Percentiles rank a stretch among this genome's conserved stretches.
Evolutionary conservation across 768 basidiomycete species (phyloP).

Genomic region (Amanita polypyramis): DNA sequence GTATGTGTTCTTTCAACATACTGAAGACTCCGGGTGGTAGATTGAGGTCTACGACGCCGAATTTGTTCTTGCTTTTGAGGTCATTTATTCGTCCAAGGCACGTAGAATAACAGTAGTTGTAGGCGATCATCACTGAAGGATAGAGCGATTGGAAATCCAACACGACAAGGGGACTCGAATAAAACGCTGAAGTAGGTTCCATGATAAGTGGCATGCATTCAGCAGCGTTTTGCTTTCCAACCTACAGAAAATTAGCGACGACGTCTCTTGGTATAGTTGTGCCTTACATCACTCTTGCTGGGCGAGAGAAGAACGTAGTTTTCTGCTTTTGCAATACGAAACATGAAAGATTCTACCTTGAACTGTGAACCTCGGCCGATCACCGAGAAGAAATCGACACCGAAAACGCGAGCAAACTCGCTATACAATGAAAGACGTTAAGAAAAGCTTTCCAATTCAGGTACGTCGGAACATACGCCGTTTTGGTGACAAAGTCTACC

Average conservation of each 20-base stretch:
- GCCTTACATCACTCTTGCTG: slow-evolving; percentile 66
- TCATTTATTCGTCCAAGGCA: slow-evolving; percentile 82
- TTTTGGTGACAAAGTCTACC: slow-evolving; percentile 78
- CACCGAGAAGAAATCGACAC: slow-evolving; percentile 94
- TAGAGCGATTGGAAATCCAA: slow-evolving; percentile 96
- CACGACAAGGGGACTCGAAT: slow-evolving; percentile 85
- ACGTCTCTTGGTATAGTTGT: slow-evolving; percentile 1
- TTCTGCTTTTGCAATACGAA: slow-evolving; percentile 94
- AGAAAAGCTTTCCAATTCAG: not conserved
- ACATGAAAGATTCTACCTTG: slow-evolving; percentile 99
- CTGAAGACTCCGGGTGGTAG: slow-evolving; percentile 58
- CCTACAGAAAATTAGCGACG: slow-evolving; percentile 35
- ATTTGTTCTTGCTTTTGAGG: slow-evolving; percentile 83
- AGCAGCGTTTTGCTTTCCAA: slow-evolving; percentile 91
- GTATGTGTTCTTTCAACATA: slow-evolving; percentile 66
- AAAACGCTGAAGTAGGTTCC: slow-evolving; percentile 91
- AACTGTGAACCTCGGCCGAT: slow-evolving; percentile 94
- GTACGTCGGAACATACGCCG: slow-evolving; percentile 49
- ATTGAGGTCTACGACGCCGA: slow-evolving; percentile 73
- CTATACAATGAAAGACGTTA: slow-evolving; percentile 26
- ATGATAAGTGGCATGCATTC: slow-evolving; percentile 94
- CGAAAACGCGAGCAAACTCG: slow-evolving; percentile 95
- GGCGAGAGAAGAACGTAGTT: slow-evolving; percentile 87
- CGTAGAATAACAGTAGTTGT: slow-evolving; percentile 96
- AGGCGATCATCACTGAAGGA: slow-evolving; percentile 97